Conservation (phyloP, 768 basidiomycete genomes). For the Neoboletus brunneissimus region DNA sequence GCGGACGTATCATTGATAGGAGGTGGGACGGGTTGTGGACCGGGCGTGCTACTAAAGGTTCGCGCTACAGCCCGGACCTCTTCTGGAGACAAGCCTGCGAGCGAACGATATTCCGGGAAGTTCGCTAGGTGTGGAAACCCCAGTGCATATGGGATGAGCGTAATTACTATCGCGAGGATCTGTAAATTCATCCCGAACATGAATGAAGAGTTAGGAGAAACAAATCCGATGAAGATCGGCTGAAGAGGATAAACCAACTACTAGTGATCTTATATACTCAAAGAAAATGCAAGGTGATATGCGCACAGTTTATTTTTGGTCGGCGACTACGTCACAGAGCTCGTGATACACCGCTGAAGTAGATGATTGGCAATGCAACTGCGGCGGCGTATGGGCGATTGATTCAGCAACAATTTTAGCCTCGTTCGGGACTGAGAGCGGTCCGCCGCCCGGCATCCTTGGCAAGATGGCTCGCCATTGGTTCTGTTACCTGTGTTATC, state of each 20-base stretch:
- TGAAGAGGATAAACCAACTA: background rate
- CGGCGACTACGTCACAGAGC: background rate
- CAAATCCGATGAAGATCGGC: background rate
- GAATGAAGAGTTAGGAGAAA: background rate
- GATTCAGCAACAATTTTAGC: too few species aligned
- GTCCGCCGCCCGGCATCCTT: too few species aligned
- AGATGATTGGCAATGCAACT: too few species aligned
- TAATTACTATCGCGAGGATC: background rate
- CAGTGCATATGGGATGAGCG: slow-evolving; percentile 5
- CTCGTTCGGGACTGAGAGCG: too few species aligned
- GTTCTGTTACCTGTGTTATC: too few species aligned
- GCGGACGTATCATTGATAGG: slow-evolving; percentile 24
- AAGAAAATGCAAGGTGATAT: background rate
- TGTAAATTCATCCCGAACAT: slow-evolving; percentile 3
- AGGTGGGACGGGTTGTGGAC: slow-evolving; percentile 22
- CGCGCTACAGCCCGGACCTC: slow-evolving; percentile 13
- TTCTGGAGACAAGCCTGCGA: slow-evolving; percentile 15
- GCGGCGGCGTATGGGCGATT: too few species aligned
- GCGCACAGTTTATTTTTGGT: background rate
- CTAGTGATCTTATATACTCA: background rate
- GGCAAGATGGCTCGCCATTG: too few species aligned
- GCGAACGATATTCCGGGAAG: slow-evolving; percentile 21
- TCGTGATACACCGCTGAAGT: background rate
- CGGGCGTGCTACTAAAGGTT: slow-evolving; percentile 18
- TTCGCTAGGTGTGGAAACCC: slow-evolving; percentile 13